Evolutionary conservation across 2,329 filamentous ascomycete genomes (phyloP), one percentile per base, ranked within the genome.

Genomic region (Hymenoscyphus infarciens): DNA sequence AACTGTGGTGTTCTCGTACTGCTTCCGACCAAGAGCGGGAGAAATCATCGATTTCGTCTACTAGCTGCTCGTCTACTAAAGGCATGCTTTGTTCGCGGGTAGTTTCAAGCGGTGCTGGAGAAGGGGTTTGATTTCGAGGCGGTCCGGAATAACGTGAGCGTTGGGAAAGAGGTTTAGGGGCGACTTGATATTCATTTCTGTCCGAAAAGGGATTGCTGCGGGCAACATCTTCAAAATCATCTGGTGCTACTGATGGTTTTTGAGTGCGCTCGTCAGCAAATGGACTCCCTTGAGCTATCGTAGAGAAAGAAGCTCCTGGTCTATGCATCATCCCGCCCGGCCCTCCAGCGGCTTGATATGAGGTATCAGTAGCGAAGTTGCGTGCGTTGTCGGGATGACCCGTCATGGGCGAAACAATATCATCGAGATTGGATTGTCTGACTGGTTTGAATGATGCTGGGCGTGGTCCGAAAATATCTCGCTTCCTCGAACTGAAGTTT

Each of bases 31-130:
- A 67, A 15, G 45, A n/a, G 5, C 60, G 53, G 16, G 65, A 61
- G 56, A 67, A 67, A 55, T 69, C 64, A 15, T 67, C 63, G 19
- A 55, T 53, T 38, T 61, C 53, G 6, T 45, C 45, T 33, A 61
- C 59, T 25, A 52, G 45, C 11, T 52, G 45, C 25, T 61, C 53
- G 6, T 56, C 45, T 22, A 61, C 59, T 15, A 56, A 16, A n/a
- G 59, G 59, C 35, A 56, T 13, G 11, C 22, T 45, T 35, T 45
- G 52, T 19, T 52, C 52, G n/a, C 31, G 58, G 16, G 49, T 16
- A 38, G 5, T 10, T 29, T 49, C 39, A n/a, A 27, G 27, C 4
- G 42, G 38, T 29, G n/a, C 31, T 52, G 58, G 58, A 25, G 59
- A 57, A 4, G 59, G 59, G 10, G 54, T 49, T n/a, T 45, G 25